Percentiles rank a stretch among this genome's conserved stretches.
Conservation (phyloP, 139 green algal species). For the Chlorella sp. region DNA sequence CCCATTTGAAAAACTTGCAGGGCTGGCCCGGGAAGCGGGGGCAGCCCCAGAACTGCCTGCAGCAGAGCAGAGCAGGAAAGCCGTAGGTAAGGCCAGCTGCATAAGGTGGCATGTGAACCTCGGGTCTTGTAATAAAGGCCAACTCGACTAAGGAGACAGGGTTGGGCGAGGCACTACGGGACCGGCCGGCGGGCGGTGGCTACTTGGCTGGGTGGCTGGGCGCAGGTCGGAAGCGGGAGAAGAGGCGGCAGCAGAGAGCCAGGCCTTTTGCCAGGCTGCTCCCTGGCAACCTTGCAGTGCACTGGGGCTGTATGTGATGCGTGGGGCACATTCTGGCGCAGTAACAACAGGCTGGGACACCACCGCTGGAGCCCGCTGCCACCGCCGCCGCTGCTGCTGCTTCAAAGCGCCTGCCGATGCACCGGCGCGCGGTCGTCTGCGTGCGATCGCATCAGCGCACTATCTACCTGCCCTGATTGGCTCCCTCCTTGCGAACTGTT, state of each 20-base stretch:
- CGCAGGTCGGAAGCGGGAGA: no score
- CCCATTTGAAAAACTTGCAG: constrained; percentile 12
- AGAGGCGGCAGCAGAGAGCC: no score
- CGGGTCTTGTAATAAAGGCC: no score
- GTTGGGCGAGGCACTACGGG: no score
- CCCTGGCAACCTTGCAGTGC: not conserved
- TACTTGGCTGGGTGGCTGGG: no score
- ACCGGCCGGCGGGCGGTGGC: no score
- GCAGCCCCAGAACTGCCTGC: constrained; percentile 23
- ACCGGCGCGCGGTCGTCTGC: not conserved
- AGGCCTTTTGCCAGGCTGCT: no score
- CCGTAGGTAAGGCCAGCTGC: not conserved
- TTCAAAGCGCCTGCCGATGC: not conserved
- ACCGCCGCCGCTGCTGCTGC: not conserved
- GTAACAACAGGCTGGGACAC: not conserved
- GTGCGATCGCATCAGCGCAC: not conserved
- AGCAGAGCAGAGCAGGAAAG: not conserved
- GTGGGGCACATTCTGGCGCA: not conserved
- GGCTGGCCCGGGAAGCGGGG: not conserved
- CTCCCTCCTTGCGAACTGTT: not conserved
- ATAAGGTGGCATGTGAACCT: no score
- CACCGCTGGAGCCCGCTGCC: no score
- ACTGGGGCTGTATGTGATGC: not conserved
- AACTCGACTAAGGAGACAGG: no score
- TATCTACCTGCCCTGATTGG: not conserved